Evolutionary conservation across 177 flowering plant genomes (phyloP).

Genomic region (Vitis hybrid): DNA sequence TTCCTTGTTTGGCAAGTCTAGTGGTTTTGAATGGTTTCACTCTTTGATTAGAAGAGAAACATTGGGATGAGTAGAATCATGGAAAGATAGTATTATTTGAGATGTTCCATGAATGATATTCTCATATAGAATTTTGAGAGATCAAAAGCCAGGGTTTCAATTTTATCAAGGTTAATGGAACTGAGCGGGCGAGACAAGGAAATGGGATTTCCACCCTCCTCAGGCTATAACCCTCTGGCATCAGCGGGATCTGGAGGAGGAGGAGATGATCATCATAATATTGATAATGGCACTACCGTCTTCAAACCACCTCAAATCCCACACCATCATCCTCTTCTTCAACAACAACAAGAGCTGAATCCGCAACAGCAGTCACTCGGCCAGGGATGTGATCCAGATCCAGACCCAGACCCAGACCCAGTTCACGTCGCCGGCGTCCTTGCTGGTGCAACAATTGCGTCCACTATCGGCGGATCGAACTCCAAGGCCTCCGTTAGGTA

Average conservation of each 20-base stretch:
- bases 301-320: conserved; percentile 22
- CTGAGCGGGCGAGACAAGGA: conserved; percentile 31
- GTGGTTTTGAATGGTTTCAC: too few species aligned
- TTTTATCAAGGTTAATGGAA: conserved; percentile 23
- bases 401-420: not conserved
- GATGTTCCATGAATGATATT: too few species aligned
- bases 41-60: too few species aligned
- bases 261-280: conserved; percentile 6
- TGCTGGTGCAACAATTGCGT: conserved; percentile 2
- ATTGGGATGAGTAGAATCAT: too few species aligned
- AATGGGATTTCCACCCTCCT: conserved; percentile 12
- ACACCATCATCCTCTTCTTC: conserved; percentile 18
- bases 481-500: conserved; percentile 21
- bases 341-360: not conserved
- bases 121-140: too few species aligned
- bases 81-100: too few species aligned
- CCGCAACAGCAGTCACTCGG: not conserved
- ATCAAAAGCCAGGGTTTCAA: not conserved
- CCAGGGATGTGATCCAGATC: not conserved
- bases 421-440: conserved; percentile 9
- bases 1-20: too few species aligned
- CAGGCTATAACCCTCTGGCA: not conserved
- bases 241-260: conserved; percentile 6
- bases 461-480: conserved; percentile 22
- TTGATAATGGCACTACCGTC: conserved; percentile 14